phyloP scores from a whole-genome alignment of 2,329 filamentous ascomycete genomes.

The Parasarocladium wereldwijsianum region DNA sequence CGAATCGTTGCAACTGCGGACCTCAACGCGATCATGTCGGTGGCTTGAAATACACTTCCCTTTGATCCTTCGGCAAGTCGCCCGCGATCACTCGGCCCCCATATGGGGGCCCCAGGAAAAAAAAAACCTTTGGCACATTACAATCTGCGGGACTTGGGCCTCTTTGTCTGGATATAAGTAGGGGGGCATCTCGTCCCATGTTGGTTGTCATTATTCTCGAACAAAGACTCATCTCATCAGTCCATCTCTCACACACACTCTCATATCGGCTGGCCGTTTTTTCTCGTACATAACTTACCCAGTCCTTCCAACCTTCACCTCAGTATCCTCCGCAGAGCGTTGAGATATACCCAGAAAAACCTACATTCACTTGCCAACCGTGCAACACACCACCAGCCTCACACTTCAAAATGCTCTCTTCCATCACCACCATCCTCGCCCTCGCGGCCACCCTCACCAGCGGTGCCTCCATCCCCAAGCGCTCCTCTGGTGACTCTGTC shows the following conservation, averaged over 20 bases:
- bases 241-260: slow-evolving; percentile 1
- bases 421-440: slow-evolving; percentile 10
- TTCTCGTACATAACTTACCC: neutral
- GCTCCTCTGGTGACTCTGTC: slow-evolving; percentile 6
- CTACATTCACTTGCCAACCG: neutral
- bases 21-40: no score
- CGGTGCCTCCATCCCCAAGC: slow-evolving; percentile 8
- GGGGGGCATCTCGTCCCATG: no score
- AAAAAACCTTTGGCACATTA: no score
- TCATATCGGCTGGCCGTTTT: slow-evolving; percentile 4
- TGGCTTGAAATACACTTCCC: neutral
- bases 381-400: neutral
- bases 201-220: no score
- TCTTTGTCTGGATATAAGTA: no score
- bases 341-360: slow-evolving; percentile 2
- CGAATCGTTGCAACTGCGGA: no score
- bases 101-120: no score
- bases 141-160: no score
- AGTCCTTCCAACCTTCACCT: slow-evolving; percentile 2
- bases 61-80: slow-evolving; percentile 14
- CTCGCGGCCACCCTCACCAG: slow-evolving; percentile 11
- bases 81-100: no score
- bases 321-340: slow-evolving; percentile 3
- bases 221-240: no score
- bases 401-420: slow-evolving; percentile 10